A percentile compares a stretch with the other conserved stretches of the same genome.
phyloP scores from a whole-genome alignment of 306 rosid species.

The Delonix regia region DNA sequence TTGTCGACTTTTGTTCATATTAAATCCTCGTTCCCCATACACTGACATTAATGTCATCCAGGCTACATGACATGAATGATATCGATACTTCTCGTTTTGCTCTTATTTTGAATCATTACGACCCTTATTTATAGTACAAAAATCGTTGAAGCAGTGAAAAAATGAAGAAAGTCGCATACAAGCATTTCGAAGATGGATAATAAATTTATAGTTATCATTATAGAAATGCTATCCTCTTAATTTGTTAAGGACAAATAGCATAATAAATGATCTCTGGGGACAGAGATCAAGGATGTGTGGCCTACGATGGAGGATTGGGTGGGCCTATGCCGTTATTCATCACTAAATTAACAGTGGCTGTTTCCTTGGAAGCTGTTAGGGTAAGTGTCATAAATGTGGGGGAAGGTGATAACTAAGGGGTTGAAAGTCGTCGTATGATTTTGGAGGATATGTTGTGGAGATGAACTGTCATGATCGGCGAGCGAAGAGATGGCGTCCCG shows the following conservation, averaged over 20 bases:
- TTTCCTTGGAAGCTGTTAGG: constrained; percentile 2
- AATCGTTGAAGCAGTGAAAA: background rate
- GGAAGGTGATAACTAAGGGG: background rate
- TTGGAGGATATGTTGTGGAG: constrained; percentile 11
- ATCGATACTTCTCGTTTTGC: background rate
- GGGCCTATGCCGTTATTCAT: constrained; percentile 32
- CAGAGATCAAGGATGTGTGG: constrained; percentile 20
- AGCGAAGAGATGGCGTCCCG: constrained; percentile 43
- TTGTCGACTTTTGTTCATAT: background rate
- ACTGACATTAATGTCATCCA: background rate
- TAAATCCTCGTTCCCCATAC: background rate
- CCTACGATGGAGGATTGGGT: constrained; percentile 30
- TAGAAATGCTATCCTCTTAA: background rate
- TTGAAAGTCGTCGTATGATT: background rate
- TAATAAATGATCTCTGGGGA: background rate
- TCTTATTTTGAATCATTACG: background rate
- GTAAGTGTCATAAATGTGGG: constrained; percentile 24
- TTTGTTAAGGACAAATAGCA: background rate
- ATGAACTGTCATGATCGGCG: constrained; percentile 55
- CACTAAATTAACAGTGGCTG: background rate
- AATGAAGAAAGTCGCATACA: background rate
- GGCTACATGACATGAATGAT: background rate
- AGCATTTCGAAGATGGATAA: background rate
- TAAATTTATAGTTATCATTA: too few species aligned
- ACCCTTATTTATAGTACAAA: background rate